Evolutionary conservation across 768 basidiomycete genomes (phyloP), one percentile per base, ranked within the genome.

Genomic region (Phylloporus arenicola): DNA sequence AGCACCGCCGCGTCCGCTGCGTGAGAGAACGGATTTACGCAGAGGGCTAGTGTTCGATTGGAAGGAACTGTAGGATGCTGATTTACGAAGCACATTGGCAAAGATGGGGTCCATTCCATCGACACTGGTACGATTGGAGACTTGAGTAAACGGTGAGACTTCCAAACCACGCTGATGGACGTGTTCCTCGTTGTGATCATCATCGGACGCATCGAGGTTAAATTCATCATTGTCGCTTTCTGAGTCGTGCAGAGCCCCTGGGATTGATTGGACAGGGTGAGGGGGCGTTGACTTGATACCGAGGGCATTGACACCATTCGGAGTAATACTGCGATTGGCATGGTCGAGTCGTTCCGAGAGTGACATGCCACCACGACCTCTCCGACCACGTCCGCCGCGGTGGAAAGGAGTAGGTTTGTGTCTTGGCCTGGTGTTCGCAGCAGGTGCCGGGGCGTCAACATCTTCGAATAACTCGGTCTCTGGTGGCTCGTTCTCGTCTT

Each of bases 51-150:
- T 70, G 48, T 72, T 63, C 30, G 77, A 75, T 3, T 64, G 67
- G n/a, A 75, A 43, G 3, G 75, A 71, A 35, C 68, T 71, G 42
- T 69, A 64, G 17, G 71, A 75, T 0, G 70, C 66, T 5, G 76
- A 68, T 35, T 83, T 82, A 48, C 80, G 80, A 40, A 92, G 79
- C 13, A 90, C 75, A 52, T 87, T 88, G 47, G 89, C 88, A 60
- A 89, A 93, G 1, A 71, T 77, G 10, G 92, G 91, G 54, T 92
- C 91, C 86, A 93, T 88, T 39, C 88, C 89, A 49, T 92, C 88
- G 4, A 89, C 78, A 58, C 84, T 88, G 6, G 79, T 79, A 31
- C 83, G 75, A 58, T 86, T 86, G 4, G 83, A 84, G 9, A 63
- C 67, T 12, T 67, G 59, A 34, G 70, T 62, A 33, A 68, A 64